Evolutionary conservation across 352 stramenopile genomes (phyloP).

Genomic region (Phytophthora colocasiae): DNA sequence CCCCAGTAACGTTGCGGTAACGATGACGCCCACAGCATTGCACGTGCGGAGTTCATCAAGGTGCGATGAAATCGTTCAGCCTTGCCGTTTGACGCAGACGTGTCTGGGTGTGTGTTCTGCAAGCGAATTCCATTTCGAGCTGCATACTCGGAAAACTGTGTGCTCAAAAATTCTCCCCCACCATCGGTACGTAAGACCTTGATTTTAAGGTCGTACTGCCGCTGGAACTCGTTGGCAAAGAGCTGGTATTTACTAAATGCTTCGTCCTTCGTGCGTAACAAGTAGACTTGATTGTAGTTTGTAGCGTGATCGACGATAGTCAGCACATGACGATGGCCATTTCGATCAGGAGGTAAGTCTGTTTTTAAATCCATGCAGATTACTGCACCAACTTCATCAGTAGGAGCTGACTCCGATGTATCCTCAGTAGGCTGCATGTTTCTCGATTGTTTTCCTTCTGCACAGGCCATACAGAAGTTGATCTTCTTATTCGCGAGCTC

Average conservation of each 20-base stretch:
- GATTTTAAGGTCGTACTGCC: background rate
- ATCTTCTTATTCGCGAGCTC: background rate
- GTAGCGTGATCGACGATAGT: slow-evolving; percentile 18
- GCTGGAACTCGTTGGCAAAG: slow-evolving; percentile 13
- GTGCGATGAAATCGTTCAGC: slow-evolving; percentile 2
- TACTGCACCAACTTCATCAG: slow-evolving; percentile 13
- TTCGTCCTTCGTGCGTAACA: slow-evolving; percentile 14
- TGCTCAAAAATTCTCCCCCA: slow-evolving; percentile 4
- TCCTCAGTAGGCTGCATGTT: slow-evolving; percentile 8
- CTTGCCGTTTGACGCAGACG: slow-evolving; percentile 13
- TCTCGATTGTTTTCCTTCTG: slow-evolving; percentile 10
- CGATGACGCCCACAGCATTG: slow-evolving; percentile 4
- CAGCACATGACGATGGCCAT: slow-evolving; percentile 9
- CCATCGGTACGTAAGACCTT: slow-evolving; percentile 10
- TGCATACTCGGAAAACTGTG: background rate
- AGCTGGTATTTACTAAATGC: slow-evolving; percentile 2
- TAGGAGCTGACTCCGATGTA: slow-evolving; percentile 11
- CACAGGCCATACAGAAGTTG: slow-evolving; percentile 11
- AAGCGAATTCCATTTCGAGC: background rate
- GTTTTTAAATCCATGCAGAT: slow-evolving; percentile 21
- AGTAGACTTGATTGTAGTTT: slow-evolving; percentile 20
- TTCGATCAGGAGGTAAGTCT: slow-evolving; percentile 5
- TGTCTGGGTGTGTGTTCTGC: background rate
- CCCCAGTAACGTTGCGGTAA: slow-evolving; percentile 6
- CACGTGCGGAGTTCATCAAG: slow-evolving; percentile 1